A percentile compares a stretch with the other conserved stretches of the same genome.
These are phyloP conservation scores for Penicillium sp. DNA, from an alignment of 2,329 filamentous ascomycete species.

Conservation along the genomic window DNA sequence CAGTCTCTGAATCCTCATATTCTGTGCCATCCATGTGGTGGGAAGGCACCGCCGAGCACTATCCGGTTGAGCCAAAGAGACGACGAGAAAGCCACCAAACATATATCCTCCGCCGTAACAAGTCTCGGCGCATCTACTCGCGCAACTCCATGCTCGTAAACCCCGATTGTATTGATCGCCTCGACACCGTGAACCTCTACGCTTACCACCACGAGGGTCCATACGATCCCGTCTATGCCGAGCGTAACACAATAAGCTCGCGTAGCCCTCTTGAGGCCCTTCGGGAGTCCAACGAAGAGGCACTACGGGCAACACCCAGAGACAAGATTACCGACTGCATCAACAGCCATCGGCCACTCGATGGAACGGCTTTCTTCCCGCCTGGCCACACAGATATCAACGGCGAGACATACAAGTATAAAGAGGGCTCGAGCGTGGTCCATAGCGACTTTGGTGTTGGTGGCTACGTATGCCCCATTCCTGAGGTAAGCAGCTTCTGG, in stretches of 20 bases:
- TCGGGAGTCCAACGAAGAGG: constrained; percentile 65
- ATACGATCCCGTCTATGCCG: constrained; percentile 74
- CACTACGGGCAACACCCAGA: constrained; percentile 70
- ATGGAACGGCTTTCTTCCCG: constrained; percentile 73
- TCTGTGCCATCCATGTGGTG: constrained; percentile 21
- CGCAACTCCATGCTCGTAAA: constrained; percentile 43
- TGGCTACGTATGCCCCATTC: constrained; percentile 66
- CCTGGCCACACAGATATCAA: constrained; percentile 63
- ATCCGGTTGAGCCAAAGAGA: constrained; percentile 23
- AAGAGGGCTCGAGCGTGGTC: constrained; percentile 81
- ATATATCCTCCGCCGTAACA: constrained; percentile 16
- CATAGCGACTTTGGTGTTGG: constrained; percentile 53
- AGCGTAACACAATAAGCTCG: constrained; percentile 62
- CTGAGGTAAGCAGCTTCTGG: constrained; percentile 54
- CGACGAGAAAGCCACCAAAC: constrained; percentile 15
- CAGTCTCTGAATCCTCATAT: constrained; percentile 22
- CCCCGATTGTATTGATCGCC: constrained; percentile 72
- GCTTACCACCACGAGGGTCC: constrained; percentile 86
- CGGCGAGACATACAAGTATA: constrained; percentile 68
- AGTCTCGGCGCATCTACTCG: constrained; percentile 15
- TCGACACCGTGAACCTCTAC: constrained; percentile 62
- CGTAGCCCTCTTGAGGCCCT: constrained; percentile 73
- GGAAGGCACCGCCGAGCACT: constrained; percentile 23
- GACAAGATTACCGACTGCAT: constrained; percentile 74
- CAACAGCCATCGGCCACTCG: constrained; percentile 67